These are phyloP conservation scores for Acacia confusa DNA, from an alignment of 306 rosid genomes.

Conservation along the genomic window DNA sequence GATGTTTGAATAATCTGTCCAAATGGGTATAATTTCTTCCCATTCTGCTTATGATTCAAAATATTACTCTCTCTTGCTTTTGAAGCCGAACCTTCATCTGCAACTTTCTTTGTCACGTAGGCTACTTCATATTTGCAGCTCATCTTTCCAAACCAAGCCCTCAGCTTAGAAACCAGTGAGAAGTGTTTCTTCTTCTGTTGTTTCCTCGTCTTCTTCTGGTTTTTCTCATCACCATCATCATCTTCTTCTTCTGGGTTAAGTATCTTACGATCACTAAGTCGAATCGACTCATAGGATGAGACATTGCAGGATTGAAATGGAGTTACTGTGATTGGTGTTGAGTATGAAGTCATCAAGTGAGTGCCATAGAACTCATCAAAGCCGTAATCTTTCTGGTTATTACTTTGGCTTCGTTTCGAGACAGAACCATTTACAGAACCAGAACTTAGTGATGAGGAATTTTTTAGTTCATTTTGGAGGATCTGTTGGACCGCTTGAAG, in stretches of 20 bases:
- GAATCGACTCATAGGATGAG: conserved; percentile 73
- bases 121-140: conserved; percentile 69
- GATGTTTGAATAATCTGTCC: conserved; percentile 59
- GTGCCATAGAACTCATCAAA: conserved; percentile 69
- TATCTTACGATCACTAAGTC: conserved; percentile 55
- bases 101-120: conserved; percentile 54
- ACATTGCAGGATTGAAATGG: conserved; percentile 87
- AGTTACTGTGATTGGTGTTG: conserved; percentile 45
- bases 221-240: conserved; percentile 26
- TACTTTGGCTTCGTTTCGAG: conserved; percentile 4
- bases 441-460: neutral
- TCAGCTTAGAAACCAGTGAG: conserved; percentile 71
- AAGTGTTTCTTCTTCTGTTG: conserved; percentile 51
- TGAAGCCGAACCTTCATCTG: conserved; percentile 68
- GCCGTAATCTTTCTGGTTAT: conserved; percentile 33
- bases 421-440: neutral
- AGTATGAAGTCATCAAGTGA: conserved; percentile 55
- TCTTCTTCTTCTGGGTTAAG: conserved; percentile 49
- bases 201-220: conserved; percentile 55
- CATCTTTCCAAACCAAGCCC: conserved; percentile 76
- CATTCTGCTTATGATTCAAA: conserved; percentile 32
- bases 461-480: conserved; percentile 38
- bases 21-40: conserved; percentile 48
- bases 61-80: conserved; percentile 47
- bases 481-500: conserved; percentile 12